A percentile compares a stretch with the other conserved stretches of the same genome.
Conservation (phyloP, 352 stramenopile species). For the Globisporangium recalcitrans region DNA sequence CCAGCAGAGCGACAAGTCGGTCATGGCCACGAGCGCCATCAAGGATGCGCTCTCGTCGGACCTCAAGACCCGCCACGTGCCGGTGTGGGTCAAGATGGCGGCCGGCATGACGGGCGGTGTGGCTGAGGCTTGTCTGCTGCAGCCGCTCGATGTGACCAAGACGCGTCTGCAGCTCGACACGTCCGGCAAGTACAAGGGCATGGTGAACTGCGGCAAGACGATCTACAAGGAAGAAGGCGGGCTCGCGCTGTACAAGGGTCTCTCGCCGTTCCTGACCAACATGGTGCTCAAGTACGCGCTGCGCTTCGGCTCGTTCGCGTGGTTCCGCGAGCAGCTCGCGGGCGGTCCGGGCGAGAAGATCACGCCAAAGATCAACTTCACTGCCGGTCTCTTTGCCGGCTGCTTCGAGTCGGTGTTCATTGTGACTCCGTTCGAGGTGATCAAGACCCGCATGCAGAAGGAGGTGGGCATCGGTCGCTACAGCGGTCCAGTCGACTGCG, state of each 20-base stretch:
- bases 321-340: conserved; percentile 83
- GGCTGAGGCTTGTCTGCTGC: conserved; percentile 77
- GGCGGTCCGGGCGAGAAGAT: conserved; percentile 66
- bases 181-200: conserved; percentile 75
- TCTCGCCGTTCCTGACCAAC: conserved; percentile 83
- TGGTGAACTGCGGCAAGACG: conserved; percentile 73
- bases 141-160: conserved; percentile 85
- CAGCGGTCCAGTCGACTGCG: conserved; percentile 90
- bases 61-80: conserved; percentile 62
- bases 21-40: conserved; percentile 63
- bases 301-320: conserved; percentile 80
- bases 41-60: conserved; percentile 73
- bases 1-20: conserved; percentile 13
- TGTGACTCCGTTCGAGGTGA: conserved; percentile 97
- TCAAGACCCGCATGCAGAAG: conserved; percentile 97
- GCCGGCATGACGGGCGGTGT: conserved; percentile 83
- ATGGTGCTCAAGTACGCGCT: conserved; percentile 90
- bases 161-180: conserved; percentile 81
- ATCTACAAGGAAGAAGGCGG: conserved; percentile 79
- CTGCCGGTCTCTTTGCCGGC: conserved; percentile 88
- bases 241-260: conserved; percentile 79
- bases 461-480: conserved; percentile 90
- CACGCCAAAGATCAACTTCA: conserved; percentile 76
- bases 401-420: conserved; percentile 96
- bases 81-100: conserved; percentile 82